phyloP scores from a whole-genome alignment of 2,329 filamentous ascomycete species.

The Colletotrichum neosansevieriae region DNA sequence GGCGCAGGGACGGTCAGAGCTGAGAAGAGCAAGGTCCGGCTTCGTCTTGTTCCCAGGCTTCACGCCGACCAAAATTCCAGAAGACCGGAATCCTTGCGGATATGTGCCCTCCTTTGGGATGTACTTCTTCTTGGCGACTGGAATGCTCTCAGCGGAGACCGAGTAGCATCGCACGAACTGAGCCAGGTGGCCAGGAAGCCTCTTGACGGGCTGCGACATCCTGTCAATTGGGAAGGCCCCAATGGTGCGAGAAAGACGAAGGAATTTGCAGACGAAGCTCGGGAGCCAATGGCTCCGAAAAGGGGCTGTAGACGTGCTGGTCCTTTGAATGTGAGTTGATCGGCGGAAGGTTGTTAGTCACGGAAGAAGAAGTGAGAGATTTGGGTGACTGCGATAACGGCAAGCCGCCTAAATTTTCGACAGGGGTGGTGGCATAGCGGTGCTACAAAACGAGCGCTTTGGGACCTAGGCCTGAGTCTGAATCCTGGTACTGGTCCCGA shows the following conservation, averaged over 20 bases:
- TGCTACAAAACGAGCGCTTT: conserved; percentile 17
- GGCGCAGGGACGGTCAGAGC: conserved; percentile 86
- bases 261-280: not conserved
- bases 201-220: conserved; percentile 40
- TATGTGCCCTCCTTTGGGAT: conserved; percentile 88
- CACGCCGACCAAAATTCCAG: conserved; percentile 90
- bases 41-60: conserved; percentile 93
- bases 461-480: conserved; percentile 4
- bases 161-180: conserved; percentile 64
- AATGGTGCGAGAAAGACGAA: not conserved
- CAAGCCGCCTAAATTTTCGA: conserved; percentile 23
- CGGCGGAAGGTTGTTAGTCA: conserved; percentile 25
- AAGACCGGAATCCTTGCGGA: conserved; percentile 88
- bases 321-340: conserved; percentile 2
- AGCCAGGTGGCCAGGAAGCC: conserved; percentile 38
- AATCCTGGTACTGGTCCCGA: conserved; percentile 3
- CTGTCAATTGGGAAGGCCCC: conserved; percentile 15
- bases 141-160: conserved; percentile 72
- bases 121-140: conserved; percentile 88
- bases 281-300: conserved; percentile 34
- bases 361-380: conserved; percentile 25
- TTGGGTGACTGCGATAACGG: conserved; percentile 36
- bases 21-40: conserved; percentile 89
- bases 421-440: conserved; percentile 18
- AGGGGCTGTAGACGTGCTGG: conserved; percentile 7